Base-by-base conservation (phyloP, 1,284 basidiomycete genomes). In the Rhodotorula sp. region DNA sequence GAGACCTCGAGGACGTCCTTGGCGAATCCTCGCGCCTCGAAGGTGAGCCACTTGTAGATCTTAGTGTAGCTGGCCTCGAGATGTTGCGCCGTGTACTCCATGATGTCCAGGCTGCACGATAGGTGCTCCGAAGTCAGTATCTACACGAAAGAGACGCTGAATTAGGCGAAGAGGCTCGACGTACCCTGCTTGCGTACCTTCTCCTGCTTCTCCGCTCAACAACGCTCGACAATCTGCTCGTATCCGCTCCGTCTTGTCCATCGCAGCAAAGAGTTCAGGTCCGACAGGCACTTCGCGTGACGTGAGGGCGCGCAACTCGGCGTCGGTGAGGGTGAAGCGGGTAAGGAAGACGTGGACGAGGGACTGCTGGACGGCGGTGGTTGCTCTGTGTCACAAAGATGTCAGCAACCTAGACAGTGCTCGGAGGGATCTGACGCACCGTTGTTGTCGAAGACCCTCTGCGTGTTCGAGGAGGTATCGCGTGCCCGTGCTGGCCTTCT, bases 11-110 rank as follows among this genome's bases (percentile, higher is more conserved):
- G 81, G 59, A 79, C 80, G 60, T 89, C 92, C 22, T 87, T 84
- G 7, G 89, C 89, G 77, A 90, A 88, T 76, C 89, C 86, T 19
- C 92, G 86, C 79, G 96, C 93, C 80, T 94, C 91, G 78, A 90
- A 89, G 6, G 88, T 86, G 80, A 88, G 87, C 88, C 91, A 96
- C 59, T 91, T 87, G 68, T 90, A 85, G 29, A 96, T 86, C 82
- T 96, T 97, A 67, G 91, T 87, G 79, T 92, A 94, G 1, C 89
- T 94, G 69, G 89, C 87, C 77, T 98, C 93, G 58, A 98, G 87
- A 71, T 92, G 86, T 17, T 87, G 83, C 0, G 89, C 88, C 0
- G 91, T 95, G 17, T 87, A 83, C 0, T 88, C 82, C 87, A 98
- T 92, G 67, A 98, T 93, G 77, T 97, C 94, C 62, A 90, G 81